Evolutionary conservation across 2,329 filamentous ascomycete genomes (phyloP), one percentile per base, ranked within the genome.

Genomic region (Ramularia collo-cygni): DNA sequence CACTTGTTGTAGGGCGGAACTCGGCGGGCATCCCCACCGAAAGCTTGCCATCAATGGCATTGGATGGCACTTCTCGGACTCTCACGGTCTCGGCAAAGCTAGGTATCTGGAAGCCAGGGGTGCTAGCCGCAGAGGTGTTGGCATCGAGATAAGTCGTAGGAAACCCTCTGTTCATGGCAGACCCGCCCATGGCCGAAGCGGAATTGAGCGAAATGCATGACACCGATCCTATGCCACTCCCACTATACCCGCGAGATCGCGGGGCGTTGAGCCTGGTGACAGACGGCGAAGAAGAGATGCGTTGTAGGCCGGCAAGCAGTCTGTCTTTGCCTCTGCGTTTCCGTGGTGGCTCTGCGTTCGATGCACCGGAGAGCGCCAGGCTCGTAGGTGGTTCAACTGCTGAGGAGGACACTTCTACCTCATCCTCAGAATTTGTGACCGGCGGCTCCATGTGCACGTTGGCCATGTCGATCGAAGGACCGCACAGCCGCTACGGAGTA

Each of bases 231-330:
- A 71, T 87, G 13, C 69, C 69, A 46, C 70, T 66, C 38, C 65
- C 81, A 8, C 81, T 77, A 54, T 82, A 83, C 31, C 76, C 81
- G 42, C 77, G 74, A 5, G 85, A 81, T 40, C 79, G 74, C 6
- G 21, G 10, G 17, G 77, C 76, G 40, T 78, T 74, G 38, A 79
- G 63, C 42, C 76, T 75, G 28, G 75, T 70, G 36, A 94, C 66
- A 12, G 83, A 85, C 1, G 84, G 81, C 5, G 82, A 86, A 0
- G 87, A 94, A 8, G 85, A 81, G 56, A 93, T 90, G 42, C 85
- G 81, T 47, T 90, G 82, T 35, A 94, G 72, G 21, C 81, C 78
- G 47, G 80, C 79, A 13, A 93, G 68, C 24, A 94, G 64, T 43
- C 81, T 77, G 53, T 81, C 77, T 33, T 83, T 77, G 38, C 78